Base-by-base conservation (phyloP, 768 basidiomycete species). In the Cystoderma amianthinum region DNA sequence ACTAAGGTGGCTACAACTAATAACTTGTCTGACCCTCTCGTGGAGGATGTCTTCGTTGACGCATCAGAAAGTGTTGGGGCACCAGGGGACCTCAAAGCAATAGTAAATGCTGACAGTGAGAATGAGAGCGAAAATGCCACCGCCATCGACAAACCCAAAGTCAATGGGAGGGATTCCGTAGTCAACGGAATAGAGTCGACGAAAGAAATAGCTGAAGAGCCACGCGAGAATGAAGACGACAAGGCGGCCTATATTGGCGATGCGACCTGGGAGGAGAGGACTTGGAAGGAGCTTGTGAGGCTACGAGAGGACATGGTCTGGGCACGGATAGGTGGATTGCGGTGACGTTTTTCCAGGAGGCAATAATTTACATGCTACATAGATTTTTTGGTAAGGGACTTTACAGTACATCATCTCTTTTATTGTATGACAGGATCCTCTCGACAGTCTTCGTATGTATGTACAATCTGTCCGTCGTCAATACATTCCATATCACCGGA, bases 251-350 rank as follows among this genome's bases (percentile, higher is more conserved):
- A 74, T 44, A 68, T 86, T 19, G 74, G 79, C 11, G 76, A 85
- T 35, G 62, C 71, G 20, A 85, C 82, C 3, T 91, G 90, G 89
- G 89, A 91, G 58, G 89, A 91, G 56, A 71, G 80, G 38, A 80
- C 84, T 15, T 92, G 88, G 87, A 83, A 81, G 52, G 85, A 89
- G 61, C 56, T 93, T 15, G 69, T 78, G 13, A 69, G 69, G 33
- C 57, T 93, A 48, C 75, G 79, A 44, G 86, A 91, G 57, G 82
- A 85, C 32, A 85, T 92, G 85, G 92, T 86, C 57, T 91, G 80
- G 83, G 84, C 88, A 16, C 65, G 90, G 41, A 61, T 89, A 36
- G 89, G 89, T 1, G 78, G 72, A 1, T 39, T 64, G 17, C 28
- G 41, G 7, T 42, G 32, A 42, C n/a, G n/a, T 7, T 28, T n/a